Base-by-base conservation (phyloP, 192 early-diverging fungal species). In the Entomortierella chlamydospora region DNA sequence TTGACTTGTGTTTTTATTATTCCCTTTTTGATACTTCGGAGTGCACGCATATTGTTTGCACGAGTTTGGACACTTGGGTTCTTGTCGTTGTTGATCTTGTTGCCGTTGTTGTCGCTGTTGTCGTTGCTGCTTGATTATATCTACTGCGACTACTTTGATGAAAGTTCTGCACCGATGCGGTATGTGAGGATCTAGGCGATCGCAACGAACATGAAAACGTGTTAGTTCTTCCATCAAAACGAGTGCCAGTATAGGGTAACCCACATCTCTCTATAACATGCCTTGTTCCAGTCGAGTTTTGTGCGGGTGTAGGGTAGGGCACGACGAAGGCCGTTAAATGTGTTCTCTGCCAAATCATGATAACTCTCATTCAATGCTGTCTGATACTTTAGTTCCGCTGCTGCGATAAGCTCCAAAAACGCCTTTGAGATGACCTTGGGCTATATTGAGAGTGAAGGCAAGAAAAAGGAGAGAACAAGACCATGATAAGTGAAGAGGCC, bases 231-330 rank as follows among this genome's bases (percentile, higher is more conserved):
- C 23, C 15, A 12, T 47, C 5, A 12, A 20, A 47, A 20, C 2
- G 3, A 41, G 13, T 31, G 2, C 18, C 10, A 53, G 25, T 33
- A 20, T 22, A 23, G 22, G 6, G n/a, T 30, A 30, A 8, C 34
- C 34, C 10, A 4, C 10, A 4, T 37, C 34, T 37, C 34, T 37
- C 34, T 37, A 7, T 37, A 7, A 37, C 34, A 60, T 66, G 79
- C 82, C 78, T 95, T 93, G 76, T 95, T 91, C 96, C 97, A 99
- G 72, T 99, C 95, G 33, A 99, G 83, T 82, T 96, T 97, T 65
- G 89, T 93, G 43, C 94, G 87, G 3, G 96, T 99, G 54, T 96
- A 87, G 13, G 98, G 98, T 54, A 99, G 74, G 17, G 93, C 91
- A 51, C 96, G 87, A 52, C 98, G 90, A 57, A 99, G 84, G 4